Conservation (phyloP, 208 protist species). For the Leishmania martiniquensis region DNA sequence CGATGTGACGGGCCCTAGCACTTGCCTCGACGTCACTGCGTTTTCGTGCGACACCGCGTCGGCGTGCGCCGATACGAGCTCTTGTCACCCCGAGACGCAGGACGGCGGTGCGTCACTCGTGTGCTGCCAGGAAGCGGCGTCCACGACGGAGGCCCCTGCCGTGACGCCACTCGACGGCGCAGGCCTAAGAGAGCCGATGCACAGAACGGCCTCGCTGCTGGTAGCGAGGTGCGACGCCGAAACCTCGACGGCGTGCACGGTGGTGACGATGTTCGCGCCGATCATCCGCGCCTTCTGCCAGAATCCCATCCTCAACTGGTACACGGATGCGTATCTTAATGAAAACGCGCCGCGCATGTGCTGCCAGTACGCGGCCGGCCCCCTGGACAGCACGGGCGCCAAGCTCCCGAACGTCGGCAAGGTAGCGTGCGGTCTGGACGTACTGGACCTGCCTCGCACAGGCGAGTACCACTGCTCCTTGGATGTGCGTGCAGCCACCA, state of each 20-base stretch:
- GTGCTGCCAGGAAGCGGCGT: constrained; percentile 16
- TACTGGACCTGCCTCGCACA: constrained; percentile 19
- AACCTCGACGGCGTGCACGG: constrained; percentile 9
- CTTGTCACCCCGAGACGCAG: constrained; percentile 12
- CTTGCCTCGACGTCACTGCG: constrained; percentile 25
- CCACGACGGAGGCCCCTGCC: constrained; percentile 13
- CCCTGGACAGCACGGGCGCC: not conserved
- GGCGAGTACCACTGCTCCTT: constrained; percentile 26
- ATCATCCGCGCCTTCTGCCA: constrained; percentile 27
- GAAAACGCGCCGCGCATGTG: constrained; percentile 10
- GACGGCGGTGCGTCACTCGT: constrained; percentile 17
- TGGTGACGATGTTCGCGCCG: constrained; percentile 1
- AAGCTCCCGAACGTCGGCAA: not conserved
- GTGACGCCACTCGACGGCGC: constrained; percentile 3
- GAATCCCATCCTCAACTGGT: constrained; percentile 13
- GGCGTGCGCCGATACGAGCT: constrained; percentile 4
- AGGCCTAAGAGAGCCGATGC: not conserved
- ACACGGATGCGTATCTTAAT: constrained; percentile 23
- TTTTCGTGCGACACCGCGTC: constrained; percentile 14
- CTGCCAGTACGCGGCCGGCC: constrained; percentile 20
- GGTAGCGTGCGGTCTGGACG: constrained; percentile 4
- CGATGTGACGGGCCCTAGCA: not conserved
- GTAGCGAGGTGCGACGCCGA: constrained; percentile 10
- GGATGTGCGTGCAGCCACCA: not conserved
- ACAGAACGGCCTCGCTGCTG: not conserved